Percentiles rank a stretch among this genome's conserved stretches.
Evolutionary conservation across 306 rosid species (phyloP).

Genomic region (Vigna angularis): DNA sequence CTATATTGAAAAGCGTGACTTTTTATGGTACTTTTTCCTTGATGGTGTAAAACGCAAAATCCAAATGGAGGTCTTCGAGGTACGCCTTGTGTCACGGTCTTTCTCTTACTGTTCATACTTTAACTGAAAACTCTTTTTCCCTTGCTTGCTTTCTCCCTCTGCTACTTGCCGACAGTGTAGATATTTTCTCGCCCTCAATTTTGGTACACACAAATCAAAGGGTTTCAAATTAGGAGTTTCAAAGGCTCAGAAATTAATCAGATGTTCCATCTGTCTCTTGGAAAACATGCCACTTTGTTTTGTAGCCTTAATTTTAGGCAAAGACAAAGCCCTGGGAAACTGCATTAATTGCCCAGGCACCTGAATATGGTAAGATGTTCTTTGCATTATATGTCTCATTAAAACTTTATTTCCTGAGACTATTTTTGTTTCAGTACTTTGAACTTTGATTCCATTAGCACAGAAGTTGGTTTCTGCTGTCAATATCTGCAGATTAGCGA

Average conservation of each 20-base stretch:
- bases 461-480: constrained; percentile 37
- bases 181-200: constrained; percentile 10
- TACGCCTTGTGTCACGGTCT: constrained; percentile 2
- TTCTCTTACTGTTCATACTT: too few species aligned
- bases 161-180: constrained; percentile 21
- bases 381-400: constrained; percentile 53
- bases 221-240: neutral
- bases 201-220: constrained; percentile 14
- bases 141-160: neutral
- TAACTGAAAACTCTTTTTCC: constrained; percentile 27
- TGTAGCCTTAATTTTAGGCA: neutral
- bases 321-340: constrained; percentile 17
- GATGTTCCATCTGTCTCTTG: neutral
- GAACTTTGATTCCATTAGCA: constrained; percentile 29
- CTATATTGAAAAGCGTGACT: constrained; percentile 52
- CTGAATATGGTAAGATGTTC: constrained; percentile 47
- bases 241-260: constrained; percentile 24
- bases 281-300: neutral
- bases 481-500: constrained; percentile 28
- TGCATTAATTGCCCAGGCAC: constrained; percentile 26
- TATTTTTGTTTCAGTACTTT: constrained; percentile 11
- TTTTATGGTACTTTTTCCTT: constrained; percentile 59
- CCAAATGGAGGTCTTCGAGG: constrained; percentile 39
- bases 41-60: neutral
- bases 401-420: constrained; percentile 19